Base-by-base conservation (phyloP, 352 stramenopile species). In the Phytophthora agathidicida region DNA sequence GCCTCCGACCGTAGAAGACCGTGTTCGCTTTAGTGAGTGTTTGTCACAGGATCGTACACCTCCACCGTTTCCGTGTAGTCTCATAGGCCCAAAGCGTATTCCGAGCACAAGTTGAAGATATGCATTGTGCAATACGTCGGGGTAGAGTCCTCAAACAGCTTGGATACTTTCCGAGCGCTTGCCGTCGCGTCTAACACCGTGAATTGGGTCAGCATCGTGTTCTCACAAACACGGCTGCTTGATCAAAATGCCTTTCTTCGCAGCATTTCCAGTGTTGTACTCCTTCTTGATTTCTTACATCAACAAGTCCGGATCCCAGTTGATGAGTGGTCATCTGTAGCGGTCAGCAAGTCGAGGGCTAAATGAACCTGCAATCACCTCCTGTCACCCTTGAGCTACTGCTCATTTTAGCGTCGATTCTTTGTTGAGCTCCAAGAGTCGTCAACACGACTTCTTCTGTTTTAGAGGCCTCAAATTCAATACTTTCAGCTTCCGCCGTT, bases 191-290 rank as follows among this genome's bases (percentile, higher is more conserved):
- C 44, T 2, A 30, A 39, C 11, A 51, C 44, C 11, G 26, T 32
- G 22, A 41, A 51, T 22, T 51, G 28, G 19, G 0, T 27, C 44
- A 51, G n/a, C n/a, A n/a, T n/a, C n/a, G n/a, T n/a, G n/a, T n/a
- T n/a, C n/a, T n/a, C n/a, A n/a, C n/a, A n/a, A n/a, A n/a, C n/a
- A n/a, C n/a, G n/a, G n/a, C n/a, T n/a, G n/a, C 48, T 57, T 48
- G 27, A 42, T 57, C 24, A 57, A 13, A 20, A 57, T 48, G 9
- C 48, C 35, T 6, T 57, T 57, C 19, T 57, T 57, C 1, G 48
- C 48, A 1, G 36, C 48, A 11, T 36, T 57, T 1, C 48, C 36
- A 7, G 36, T 36, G n/a, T 57, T 57, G 48, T 47, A 47, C 20
- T 56, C 33, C 26, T 56, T 46, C 9, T 56, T 24, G 7, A 46